Base-by-base conservation (phyloP, 2,329 filamentous ascomycete species). In the Aspergillus novofumigatus region DNA sequence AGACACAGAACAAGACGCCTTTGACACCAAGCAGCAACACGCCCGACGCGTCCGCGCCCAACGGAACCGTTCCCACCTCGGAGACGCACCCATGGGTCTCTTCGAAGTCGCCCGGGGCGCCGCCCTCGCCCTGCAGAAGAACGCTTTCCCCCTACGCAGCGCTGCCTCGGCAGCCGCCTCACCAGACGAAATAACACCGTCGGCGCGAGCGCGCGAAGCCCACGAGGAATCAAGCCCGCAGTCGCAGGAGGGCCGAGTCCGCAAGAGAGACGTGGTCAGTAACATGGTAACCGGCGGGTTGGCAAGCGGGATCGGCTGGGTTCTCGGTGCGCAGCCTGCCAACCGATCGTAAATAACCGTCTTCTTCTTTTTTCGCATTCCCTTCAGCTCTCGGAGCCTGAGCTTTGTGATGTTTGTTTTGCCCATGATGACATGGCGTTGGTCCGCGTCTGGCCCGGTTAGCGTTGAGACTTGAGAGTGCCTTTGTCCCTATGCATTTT, bases 241-340 rank as follows among this genome's bases (percentile, higher is more conserved):
- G 20, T 47, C 21, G 21, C 20, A 21, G 3, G 44, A 25, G 11
- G 67, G 65, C 1, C 70, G 73, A 45, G 74, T 80, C 17, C 69
- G 79, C 45, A 81, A 81, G 64, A 68, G 79, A 57, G 79, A 81
- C 68, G 71, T 86, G 74, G 83, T 87, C 50, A 84, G 84, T 57
- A 86, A 80, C 72, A 84, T 84, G 70, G 85, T 86, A 5, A 86
- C 82, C 11, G 84, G 83, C 2, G 83, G 83, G 6, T 69, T 87
- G 66, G 83, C 83, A 7, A 84, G 79, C 67, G 85, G 85, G 9
- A 75, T 88, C 65, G 85, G 85, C 8, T 88, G 85, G 85, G 82
- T 87, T 56, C 69, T 88, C 54, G 85, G 85, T 69, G 78, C 77
- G 54, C 76, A 78, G 58, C 76, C 77, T 14, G 72, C 77, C 49